Evolutionary conservation across 2,329 filamentous ascomycete species (phyloP).

Genomic region (Venturia pyrina): DNA sequence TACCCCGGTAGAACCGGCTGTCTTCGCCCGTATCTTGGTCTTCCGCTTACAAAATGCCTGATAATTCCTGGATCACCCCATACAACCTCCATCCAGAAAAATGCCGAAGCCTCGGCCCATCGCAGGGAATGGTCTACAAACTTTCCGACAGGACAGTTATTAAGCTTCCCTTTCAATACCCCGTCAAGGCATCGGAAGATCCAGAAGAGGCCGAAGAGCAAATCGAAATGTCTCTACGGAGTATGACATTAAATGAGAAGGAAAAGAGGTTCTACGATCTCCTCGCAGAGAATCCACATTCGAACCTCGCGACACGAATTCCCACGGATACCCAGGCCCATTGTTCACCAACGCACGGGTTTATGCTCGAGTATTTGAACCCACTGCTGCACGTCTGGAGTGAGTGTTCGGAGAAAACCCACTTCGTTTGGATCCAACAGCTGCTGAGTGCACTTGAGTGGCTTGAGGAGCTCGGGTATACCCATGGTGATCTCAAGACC

Average conservation of each 20-base stretch:
- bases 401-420: conserved; percentile 7
- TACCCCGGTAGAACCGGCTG: background rate
- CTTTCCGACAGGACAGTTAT: conserved; percentile 11
- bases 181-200: conserved; percentile 6
- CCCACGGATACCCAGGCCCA: conserved; percentile 1
- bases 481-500: conserved; percentile 13
- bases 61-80: conserved; percentile 12
- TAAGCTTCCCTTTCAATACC: conserved; percentile 14
- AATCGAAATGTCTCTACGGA: conserved; percentile 13
- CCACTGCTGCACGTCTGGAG: conserved; percentile 10
- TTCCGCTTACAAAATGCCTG: background rate
- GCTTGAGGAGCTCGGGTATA: conserved; percentile 14
- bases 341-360: background rate
- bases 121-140: conserved; percentile 13
- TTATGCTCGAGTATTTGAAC: conserved; percentile 11
- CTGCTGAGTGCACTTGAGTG: conserved; percentile 11
- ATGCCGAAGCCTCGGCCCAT: conserved; percentile 14
- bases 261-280: conserved; percentile 14
- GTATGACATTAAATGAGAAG: conserved; percentile 11
- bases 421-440: conserved; percentile 14
- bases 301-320: conserved; percentile 13
- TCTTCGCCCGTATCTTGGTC: background rate
- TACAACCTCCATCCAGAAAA: conserved; percentile 10
- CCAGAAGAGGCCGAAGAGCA: conserved; percentile 12
- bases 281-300: conserved; percentile 13